phyloP scores from a whole-genome alignment of 371 early-diverging fungal species.

The Syncephalastrum contaminatum region DNA sequence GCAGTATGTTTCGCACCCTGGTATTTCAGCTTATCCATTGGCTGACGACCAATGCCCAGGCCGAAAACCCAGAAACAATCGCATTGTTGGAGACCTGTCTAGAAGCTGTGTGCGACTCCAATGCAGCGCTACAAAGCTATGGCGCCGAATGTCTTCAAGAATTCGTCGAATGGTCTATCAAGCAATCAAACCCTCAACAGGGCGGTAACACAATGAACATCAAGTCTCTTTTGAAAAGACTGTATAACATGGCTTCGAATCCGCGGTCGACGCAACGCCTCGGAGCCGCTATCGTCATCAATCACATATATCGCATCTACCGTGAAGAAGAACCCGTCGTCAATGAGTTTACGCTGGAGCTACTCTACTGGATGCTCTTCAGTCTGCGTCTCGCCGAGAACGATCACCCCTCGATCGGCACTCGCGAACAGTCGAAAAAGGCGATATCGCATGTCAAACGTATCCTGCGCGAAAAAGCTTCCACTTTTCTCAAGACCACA shows the following conservation, averaged over 20 bases:
- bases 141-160: conserved; percentile 75
- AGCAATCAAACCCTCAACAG: conserved; percentile 52
- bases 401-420: conserved; percentile 68
- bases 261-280: conserved; percentile 64
- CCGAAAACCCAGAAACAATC: conserved; percentile 77
- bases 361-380: conserved; percentile 67
- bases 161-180: conserved; percentile 76
- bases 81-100: conserved; percentile 67
- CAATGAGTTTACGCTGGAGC: conserved; percentile 65
- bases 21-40: conserved; percentile 75
- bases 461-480: conserved; percentile 52
- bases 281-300: conserved; percentile 72
- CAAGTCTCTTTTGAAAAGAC: conserved; percentile 64
- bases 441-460: conserved; percentile 63
- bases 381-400: conserved; percentile 61
- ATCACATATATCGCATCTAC: conserved; percentile 67
- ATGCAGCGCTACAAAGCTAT: conserved; percentile 68
- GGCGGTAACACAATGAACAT: conserved; percentile 61
- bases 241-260: conserved; percentile 65
- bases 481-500: conserved; percentile 43
- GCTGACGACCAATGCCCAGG: conserved; percentile 72
- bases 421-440: conserved; percentile 49
- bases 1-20: conserved; percentile 64
- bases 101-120: conserved; percentile 60
- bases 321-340: conserved; percentile 64